phyloP scores from a whole-genome alignment of 2,329 filamentous ascomycete species.

The Colletotrichum eleusines region DNA sequence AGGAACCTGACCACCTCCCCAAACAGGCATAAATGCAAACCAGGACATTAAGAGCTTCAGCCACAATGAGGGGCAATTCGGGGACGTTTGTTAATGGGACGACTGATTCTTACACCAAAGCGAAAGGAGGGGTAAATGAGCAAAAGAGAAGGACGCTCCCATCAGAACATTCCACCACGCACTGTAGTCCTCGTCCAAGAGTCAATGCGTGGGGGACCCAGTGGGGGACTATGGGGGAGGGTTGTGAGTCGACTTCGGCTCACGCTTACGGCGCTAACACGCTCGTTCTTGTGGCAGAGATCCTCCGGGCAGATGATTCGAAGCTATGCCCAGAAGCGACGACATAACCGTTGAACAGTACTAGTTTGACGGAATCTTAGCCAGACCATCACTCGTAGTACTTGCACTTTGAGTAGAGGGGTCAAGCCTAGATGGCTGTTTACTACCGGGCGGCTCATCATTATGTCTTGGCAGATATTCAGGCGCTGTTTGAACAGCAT shows the following conservation, averaged over 20 bases:
- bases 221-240: not conserved
- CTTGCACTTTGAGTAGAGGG: not conserved
- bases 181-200: not conserved
- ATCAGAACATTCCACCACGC: not conserved
- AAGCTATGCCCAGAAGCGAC: not conserved
- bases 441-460: not conserved
- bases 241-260: not conserved
- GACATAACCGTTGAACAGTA: not conserved
- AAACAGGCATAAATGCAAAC: slow-evolving; percentile 9
- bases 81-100: slow-evolving; percentile 31
- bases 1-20: slow-evolving; percentile 11
- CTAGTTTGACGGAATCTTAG: not conserved
- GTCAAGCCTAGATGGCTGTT: not conserved
- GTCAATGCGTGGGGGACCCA: not conserved
- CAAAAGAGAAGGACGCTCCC: not conserved
- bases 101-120: slow-evolving; percentile 19
- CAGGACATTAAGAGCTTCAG: slow-evolving; percentile 29
- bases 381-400: not conserved
- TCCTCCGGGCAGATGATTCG: not conserved
- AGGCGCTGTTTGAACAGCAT: not conserved
- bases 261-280: not conserved
- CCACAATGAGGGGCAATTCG: slow-evolving; percentile 35
- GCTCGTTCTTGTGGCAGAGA: too few relatives aligned
- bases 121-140: slow-evolving; percentile 31
- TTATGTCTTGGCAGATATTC: not conserved